Evolutionary conservation across 495 filamentous ascomycete genomes (phyloP), one percentile per base, ranked within the genome.

Genomic region (Penicillium coprophilum): DNA sequence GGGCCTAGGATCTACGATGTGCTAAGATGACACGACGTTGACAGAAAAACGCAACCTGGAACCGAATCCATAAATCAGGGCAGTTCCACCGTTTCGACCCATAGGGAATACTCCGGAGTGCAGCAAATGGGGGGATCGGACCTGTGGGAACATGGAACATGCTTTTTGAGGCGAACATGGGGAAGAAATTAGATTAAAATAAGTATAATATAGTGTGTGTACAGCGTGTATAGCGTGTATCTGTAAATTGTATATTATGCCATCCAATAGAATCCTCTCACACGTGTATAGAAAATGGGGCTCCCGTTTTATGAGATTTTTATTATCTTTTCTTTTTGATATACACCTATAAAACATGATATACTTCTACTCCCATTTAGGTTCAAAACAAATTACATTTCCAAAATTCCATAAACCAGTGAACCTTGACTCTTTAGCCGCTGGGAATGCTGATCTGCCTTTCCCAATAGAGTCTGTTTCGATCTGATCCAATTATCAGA

Each of bases 21-120:
- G 66, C 66, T 74, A 66, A 69, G 64, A 74, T 73, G 71, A 71
- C 73, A 74, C 71, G 68, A 74, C 71, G 71, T 76, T 76, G 70
- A 72, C 70, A 67, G 58, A 66, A 56, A 60, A 57, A 60, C 55
- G 57, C 17, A 32, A 53, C 39, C 51, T 53, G 52, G 43, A 54
- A 54, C 57, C 60, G 32, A 50, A 54, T 36, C 59, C 56, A 66
- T 65, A 61, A 69, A 70, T 72, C 66, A 69, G 62, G 61, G 61
- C 61, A 63, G 57, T 65, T 57, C 63, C 57, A 66, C 64, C 53
- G 58, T 64, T 63, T 66, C 47, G 60, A 52, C 49, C 46, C 50
- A 46, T 43, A 56, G 55, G 54, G 48, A 60, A 60, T 63, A 46
- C 50, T 60, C 57, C 60, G 60, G 54, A 61, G 53, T 53, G 34